phyloP scores from a whole-genome alignment of 805 yeast species.

The Hanseniaspora hatyaiensis region DNA sequence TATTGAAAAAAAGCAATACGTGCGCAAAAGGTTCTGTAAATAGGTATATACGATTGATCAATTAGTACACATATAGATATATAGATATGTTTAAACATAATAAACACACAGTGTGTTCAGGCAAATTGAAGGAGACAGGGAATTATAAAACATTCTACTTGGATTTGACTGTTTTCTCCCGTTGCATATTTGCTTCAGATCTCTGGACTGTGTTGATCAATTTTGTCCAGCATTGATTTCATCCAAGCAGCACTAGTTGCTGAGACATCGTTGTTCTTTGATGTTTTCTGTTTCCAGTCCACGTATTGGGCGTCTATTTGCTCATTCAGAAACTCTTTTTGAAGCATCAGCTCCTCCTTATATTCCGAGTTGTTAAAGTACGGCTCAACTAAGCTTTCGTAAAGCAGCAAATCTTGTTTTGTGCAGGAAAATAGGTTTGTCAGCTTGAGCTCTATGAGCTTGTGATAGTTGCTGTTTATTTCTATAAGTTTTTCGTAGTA shows the following conservation, averaged over 20 bases:
- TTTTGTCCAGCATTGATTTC: background rate
- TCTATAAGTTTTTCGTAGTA: conserved; percentile 3
- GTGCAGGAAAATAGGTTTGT: conserved; percentile 6
- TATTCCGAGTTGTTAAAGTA: background rate
- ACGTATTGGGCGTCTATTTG: conserved; percentile 2
- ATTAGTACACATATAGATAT: too few species aligned
- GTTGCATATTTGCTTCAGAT: too few species aligned
- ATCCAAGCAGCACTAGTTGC: too few species aligned
- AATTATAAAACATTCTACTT: too few species aligned
- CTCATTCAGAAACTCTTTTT: conserved; percentile 1
- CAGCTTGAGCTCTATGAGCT: background rate
- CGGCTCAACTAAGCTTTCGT: background rate
- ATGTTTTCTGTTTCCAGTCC: background rate
- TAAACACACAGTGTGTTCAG: too few species aligned
- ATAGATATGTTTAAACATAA: too few species aligned
- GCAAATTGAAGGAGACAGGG: too few species aligned
- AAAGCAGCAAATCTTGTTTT: background rate
- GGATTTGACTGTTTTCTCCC: too few species aligned
- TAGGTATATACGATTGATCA: too few species aligned
- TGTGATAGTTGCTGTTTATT: conserved; percentile 3
- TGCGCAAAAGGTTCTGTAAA: too few species aligned
- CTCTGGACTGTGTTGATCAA: background rate
- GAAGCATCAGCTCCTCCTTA: background rate
- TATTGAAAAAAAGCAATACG: too few species aligned
- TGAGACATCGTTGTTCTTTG: background rate